A percentile compares a stretch with the other conserved stretches of the same genome.
Evolutionary conservation across 768 basidiomycete species (phyloP).

Genomic region (Austroboletus festivus): DNA sequence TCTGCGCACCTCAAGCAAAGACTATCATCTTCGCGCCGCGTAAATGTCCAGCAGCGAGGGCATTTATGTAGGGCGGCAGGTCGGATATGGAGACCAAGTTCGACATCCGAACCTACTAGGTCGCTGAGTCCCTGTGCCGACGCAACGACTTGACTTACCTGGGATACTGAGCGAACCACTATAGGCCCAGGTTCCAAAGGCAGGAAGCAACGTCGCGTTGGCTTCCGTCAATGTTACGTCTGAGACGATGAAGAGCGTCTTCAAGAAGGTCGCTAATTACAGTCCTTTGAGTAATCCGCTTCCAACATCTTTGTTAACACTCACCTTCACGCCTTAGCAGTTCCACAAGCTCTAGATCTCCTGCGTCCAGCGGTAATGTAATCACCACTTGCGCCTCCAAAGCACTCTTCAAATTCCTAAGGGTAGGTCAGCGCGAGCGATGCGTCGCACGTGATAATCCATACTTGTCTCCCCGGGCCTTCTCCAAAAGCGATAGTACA

Average conservation of each 20-base stretch:
- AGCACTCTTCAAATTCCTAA: constrained; percentile 69
- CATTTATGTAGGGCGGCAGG: constrained; percentile 71
- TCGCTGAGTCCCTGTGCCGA: not conserved
- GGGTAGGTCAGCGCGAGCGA: constrained; percentile 1
- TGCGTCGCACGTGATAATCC: constrained; percentile 13
- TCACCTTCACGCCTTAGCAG: constrained; percentile 44
- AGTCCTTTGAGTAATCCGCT: not conserved
- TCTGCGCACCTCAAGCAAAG: constrained; percentile 66
- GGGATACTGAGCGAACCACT: constrained; percentile 40
- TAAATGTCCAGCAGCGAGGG: constrained; percentile 88
- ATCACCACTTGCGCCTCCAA: constrained; percentile 75
- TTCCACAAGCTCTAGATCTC: constrained; percentile 31
- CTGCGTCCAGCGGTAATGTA: constrained; percentile 41
- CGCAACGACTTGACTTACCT: constrained; percentile 37
- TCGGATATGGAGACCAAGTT: constrained; percentile 50
- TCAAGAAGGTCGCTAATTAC: constrained; percentile 57
- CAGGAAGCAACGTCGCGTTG: constrained; percentile 37
- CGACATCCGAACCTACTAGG: constrained; percentile 10
- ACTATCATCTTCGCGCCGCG: constrained; percentile 44
- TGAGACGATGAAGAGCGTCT: constrained; percentile 80
- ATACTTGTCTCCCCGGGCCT: constrained; percentile 74
- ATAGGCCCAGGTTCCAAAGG: constrained; percentile 46
- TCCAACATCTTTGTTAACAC: not conserved
- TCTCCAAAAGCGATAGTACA: constrained; percentile 69
- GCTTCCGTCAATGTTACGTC: constrained; percentile 53